Base-by-base conservation (phyloP, 1,284 basidiomycete genomes). In the Melampsora americana region DNA sequence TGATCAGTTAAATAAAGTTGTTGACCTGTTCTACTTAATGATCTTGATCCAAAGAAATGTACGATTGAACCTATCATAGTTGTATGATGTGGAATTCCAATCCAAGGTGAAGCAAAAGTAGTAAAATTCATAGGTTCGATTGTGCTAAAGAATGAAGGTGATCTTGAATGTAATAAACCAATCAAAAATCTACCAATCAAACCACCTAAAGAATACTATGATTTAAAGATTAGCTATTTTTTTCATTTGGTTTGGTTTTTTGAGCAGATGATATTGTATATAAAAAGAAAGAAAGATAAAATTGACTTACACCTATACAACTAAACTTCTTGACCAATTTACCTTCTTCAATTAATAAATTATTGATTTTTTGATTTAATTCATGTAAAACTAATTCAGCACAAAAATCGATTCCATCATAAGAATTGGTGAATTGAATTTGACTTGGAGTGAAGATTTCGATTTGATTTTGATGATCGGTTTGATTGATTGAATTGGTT, bases 1-100 rank as follows among this genome's bases (percentile, higher is more conserved):
- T 86, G 87, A 82, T 95, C 93, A 0, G 85, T 86, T 61, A 86
- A 87, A 81, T 88, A 91, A 72, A 93, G 88, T 79, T 93, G 92
- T 79, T 91, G 87, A 7, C 93, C 93, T 0, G 93, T 92, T 64
- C 93, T 85, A 3, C 90, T 91, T n/a, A 95, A 84, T 18, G 94
- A 82, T 66, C 86, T 87, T 0, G 91, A 88, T 0, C 91, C 93
- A 5, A 95, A 82, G 69, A 83, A 86, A 1, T 85, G 81, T n/a
- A 87, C 82, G 0, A 89, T 75, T 0, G 85, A 84, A 0, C 90
- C 91, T 59, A 90, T 35, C 35, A 35, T 35, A 4, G 35, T 4
- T 35, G 35, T 35, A 35, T 35, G 82, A 2, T 78, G 73, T 0
- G 83, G 81, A 5, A 84, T 78, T 9, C 92, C 92, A 26, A 93